Evolutionary conservation across 2,329 filamentous ascomycete species (phyloP).

Genomic region (Raffaelea deltoideospora): DNA sequence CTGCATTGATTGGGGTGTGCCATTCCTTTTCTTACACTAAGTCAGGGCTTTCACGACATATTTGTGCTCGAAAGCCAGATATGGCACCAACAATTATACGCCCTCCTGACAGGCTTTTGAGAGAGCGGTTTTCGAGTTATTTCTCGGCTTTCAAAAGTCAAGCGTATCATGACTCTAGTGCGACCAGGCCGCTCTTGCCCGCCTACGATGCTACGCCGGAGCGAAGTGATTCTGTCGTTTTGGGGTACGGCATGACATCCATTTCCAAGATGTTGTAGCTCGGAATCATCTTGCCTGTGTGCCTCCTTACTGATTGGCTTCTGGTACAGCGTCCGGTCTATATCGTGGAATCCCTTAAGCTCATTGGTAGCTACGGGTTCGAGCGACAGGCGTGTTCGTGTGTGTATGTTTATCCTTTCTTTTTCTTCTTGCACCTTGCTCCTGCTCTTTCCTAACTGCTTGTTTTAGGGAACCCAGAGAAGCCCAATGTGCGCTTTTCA

Average conservation of each 20-base stretch:
- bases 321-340: slow-evolving; percentile 50
- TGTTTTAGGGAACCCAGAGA: slow-evolving; percentile 54
- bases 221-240: neutral
- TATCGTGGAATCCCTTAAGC: slow-evolving; percentile 82
- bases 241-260: no score
- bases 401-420: slow-evolving; percentile 37
- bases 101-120: slow-evolving; percentile 42
- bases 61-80: no score
- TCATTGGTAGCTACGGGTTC: slow-evolving; percentile 72
- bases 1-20: no score
- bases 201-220: slow-evolving; percentile 7
- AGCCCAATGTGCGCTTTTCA: slow-evolving; percentile 55
- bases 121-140: slow-evolving; percentile 51
- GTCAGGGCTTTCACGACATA: no score
- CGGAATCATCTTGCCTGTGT: no score
- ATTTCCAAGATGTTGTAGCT: no score
- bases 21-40: no score
- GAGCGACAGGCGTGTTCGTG: slow-evolving; percentile 52
- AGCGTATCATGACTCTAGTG: slow-evolving; percentile 48
- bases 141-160: slow-evolving; percentile 57
- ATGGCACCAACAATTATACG: slow-evolving; percentile 20
- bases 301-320: neutral
- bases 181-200: slow-evolving; percentile 13
- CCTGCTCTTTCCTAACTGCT: neutral
- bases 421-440: neutral